Conservation (phyloP, 2,329 filamentous ascomycete species). For the Pseudogymnoascus sp. region DNA sequence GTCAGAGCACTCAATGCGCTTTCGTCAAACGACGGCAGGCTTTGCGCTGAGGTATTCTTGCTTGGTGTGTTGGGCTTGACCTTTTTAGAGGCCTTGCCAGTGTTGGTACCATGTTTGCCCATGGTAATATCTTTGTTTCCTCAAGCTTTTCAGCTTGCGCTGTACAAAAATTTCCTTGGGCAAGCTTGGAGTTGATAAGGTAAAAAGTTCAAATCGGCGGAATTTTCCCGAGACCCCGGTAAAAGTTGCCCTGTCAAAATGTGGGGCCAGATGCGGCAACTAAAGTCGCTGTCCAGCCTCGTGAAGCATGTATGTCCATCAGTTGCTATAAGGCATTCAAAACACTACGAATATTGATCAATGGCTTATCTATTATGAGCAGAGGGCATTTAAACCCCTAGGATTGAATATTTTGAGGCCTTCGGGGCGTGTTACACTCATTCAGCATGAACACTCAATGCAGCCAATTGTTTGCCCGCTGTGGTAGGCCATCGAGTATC, state of each 20-base stretch:
- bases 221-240: slow-evolving; percentile 17
- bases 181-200: slow-evolving; percentile 12
- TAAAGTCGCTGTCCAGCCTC: slow-evolving; percentile 7
- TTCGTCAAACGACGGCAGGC: slow-evolving; percentile 42
- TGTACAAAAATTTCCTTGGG: slow-evolving; percentile 9
- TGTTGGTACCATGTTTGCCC: slow-evolving; percentile 31
- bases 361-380: slow-evolving; percentile 9
- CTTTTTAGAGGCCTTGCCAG: slow-evolving; percentile 21
- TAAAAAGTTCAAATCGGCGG: slow-evolving; percentile 14
- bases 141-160: slow-evolving; percentile 9
- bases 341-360: not conserved
- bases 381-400: not conserved
- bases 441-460: not conserved
- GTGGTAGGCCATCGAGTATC: not conserved
- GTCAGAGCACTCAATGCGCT: slow-evolving; percentile 48
- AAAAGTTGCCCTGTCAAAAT: slow-evolving; percentile 11
- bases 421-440: not conserved
- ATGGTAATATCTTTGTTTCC: not conserved
- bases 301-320: not conserved
- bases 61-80: slow-evolving; percentile 21
- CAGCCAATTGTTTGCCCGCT: not conserved
- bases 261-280: slow-evolving; percentile 2
- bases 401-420: not conserved
- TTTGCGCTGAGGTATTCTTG: slow-evolving; percentile 21
- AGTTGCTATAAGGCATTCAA: not conserved